Evolutionary conservation across 2,329 filamentous ascomycete species (phyloP).

Genomic region (Sporothrix schenckii): DNA sequence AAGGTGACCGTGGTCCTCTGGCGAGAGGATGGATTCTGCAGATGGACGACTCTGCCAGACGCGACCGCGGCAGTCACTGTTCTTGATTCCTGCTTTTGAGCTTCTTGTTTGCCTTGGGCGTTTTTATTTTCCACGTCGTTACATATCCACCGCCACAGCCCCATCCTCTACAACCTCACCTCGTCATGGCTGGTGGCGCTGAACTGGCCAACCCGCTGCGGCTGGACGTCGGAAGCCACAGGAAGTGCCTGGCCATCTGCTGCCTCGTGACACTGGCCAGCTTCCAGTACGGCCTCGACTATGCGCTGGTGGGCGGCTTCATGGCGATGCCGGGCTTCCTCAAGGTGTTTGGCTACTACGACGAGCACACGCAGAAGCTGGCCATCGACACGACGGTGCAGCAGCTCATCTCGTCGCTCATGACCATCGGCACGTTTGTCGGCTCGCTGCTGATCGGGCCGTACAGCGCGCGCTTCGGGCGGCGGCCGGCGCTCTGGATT

Average conservation of each 20-base stretch:
- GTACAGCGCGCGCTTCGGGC: conserved; percentile 40
- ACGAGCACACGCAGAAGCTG: conserved; percentile 38
- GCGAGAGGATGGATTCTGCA: background rate
- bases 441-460: conserved; percentile 43
- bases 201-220: conserved; percentile 40
- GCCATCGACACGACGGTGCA: conserved; percentile 44
- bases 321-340: conserved; percentile 45
- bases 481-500: conserved; percentile 40
- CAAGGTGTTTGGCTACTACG: conserved; percentile 43
- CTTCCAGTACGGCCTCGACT: conserved; percentile 45
- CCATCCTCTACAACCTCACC: background rate
- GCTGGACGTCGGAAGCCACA: conserved; percentile 40
- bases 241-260: conserved; percentile 41
- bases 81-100: background rate
- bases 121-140: background rate
- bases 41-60: background rate
- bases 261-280: conserved; percentile 41
- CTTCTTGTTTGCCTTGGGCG: no score
- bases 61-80: background rate
- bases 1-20: background rate
- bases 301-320: conserved; percentile 44
- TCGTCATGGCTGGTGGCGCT: conserved; percentile 33
- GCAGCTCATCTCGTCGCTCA: conserved; percentile 44
- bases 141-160: background rate
- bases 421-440: conserved; percentile 44